Base-by-base conservation (phyloP, 345 rosid genomes). In the Clarkia xantiana region DNA sequence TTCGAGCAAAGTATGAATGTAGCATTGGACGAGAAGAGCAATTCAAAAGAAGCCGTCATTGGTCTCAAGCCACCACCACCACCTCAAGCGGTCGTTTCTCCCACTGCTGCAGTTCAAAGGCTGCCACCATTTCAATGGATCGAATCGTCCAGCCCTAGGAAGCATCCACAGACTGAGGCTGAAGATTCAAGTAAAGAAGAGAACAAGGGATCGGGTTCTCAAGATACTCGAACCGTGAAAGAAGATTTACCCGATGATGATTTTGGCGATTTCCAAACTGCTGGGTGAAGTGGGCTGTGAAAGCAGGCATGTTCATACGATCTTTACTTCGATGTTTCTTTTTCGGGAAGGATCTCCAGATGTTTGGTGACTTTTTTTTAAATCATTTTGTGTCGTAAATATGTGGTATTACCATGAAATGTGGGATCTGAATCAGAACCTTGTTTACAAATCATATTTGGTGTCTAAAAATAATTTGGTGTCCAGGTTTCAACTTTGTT, bases 191-290 rank as follows among this genome's bases (percentile, higher is more conserved):
- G 51, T 7, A 55, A 66, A 56, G 72, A 71, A 42, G 70, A 42
- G 42, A 16, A 49, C 9, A 70, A 69, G 56, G 75, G 67, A 62
- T 63, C 62, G 29, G 55, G 19, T 63, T 36, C 53, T 16, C 40
- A 44, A 0, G 68, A 56, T 38, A 65, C 64, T 12, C 62, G 45
- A 67, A 69, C 60, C 42, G 45, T 57, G 14, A 76, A 72, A 57
- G 91, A 78, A 25, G 42, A 49, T 15, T 55, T 40, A 54, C 73
- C 63, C 2, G 98, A 93, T 50, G 95, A 93, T 29, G 96, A 82
- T 76, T 93, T 87, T 40, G 99, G 99, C 14, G 99, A 93, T 64
- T 93, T 93, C 70, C 99, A 93, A 69, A 82, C 86, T 12, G 99
- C 99, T 2, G 76, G 77, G 47, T 77, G 60, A 66, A 34, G 57